A percentile compares a stretch with the other conserved stretches of the same genome.
These are phyloP conservation scores for Linaria vulgaris DNA, from an alignment of 257 asterid species.

Conservation along the genomic window DNA sequence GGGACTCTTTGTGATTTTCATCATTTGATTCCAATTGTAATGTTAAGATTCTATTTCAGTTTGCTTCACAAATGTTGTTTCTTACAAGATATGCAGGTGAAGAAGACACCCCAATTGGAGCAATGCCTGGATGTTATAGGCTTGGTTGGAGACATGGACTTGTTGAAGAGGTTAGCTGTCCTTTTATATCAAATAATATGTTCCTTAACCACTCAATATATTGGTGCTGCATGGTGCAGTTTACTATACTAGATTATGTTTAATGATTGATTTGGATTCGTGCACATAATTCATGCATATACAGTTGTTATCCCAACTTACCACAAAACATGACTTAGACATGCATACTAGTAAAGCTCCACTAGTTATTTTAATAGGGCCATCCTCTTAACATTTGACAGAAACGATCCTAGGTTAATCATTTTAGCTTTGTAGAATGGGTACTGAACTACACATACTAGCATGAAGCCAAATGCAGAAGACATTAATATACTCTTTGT, in stretches of 20 bases:
- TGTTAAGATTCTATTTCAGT: slow-evolving; percentile 1
- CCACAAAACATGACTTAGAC: too few relatives aligned
- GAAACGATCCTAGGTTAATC: too few relatives aligned
- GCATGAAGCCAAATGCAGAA: too few relatives aligned
- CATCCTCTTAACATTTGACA: too few relatives aligned
- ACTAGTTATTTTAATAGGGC: too few relatives aligned
- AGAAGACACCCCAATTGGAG: slow-evolving; percentile 96
- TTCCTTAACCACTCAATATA: neutral
- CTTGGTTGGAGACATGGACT: slow-evolving; percentile 99
- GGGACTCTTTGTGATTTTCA: neutral
- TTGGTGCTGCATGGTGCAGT: neutral
- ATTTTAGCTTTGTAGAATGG: too few relatives aligned
- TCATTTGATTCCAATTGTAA: neutral
- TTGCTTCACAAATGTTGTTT: slow-evolving; percentile 14
- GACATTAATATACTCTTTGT: too few relatives aligned
- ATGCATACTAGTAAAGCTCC: too few relatives aligned
- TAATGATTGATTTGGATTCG: too few relatives aligned
- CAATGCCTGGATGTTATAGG: slow-evolving; percentile 99
- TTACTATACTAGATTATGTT: neutral
- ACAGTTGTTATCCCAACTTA: too few relatives aligned
- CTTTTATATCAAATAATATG: slow-evolving; percentile 16
- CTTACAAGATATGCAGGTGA: slow-evolving; percentile 56
- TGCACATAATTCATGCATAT: too few relatives aligned
- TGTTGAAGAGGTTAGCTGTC: slow-evolving; percentile 72
- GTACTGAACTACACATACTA: too few relatives aligned